Evolutionary conservation across 345 rosid genomes (phyloP), one percentile per base, ranked within the genome.

Genomic region (Brassica carinata): DNA sequence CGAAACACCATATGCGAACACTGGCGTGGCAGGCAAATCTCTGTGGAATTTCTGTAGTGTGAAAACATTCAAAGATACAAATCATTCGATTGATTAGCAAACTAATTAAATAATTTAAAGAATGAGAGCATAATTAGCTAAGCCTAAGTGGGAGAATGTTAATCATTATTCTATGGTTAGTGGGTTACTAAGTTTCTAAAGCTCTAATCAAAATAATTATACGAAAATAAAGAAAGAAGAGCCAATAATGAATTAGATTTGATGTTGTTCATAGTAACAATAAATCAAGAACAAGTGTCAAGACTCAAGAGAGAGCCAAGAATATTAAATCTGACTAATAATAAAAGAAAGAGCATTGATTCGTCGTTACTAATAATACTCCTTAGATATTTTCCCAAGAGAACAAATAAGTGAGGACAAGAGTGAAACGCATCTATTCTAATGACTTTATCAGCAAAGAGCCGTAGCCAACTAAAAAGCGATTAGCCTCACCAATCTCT

Each of bases 1-100:
- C 1, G 98, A 90, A 19, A 83, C 55, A 74, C 99, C 99, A 31
- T 79, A 96, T 26, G 99, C 96, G 67, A 87, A 96, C 63, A 96
- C 99, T 0, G 86, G 89, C 0, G 99, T 89, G 5, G 89, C 85
- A 18, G 96, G 99, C 31, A 95, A 69, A 84, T 95, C 93, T 71
- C 94, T 83, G 74, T 96, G 99, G 85, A 95, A 95, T 86, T 89
- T 95, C 99, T 91, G 90, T 55, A 4, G 19, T 27, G 64, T 19
- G 0, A n/a, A 3, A 67, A 4, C 11, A 55, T 76, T 51, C 59
- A 75, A 75, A 4, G 23, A 1, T 27, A 9, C 11, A 62, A 75
- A 80, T 62, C 8, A 64, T 71, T 80, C 0, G 3, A 53, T n/a
- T 71, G 7, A 0, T 59, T 33, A 51, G 58, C 58, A n/a, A 7